Base-by-base conservation (phyloP, 2,329 filamentous ascomycete species). In the Fusarium fujikuroi region DNA sequence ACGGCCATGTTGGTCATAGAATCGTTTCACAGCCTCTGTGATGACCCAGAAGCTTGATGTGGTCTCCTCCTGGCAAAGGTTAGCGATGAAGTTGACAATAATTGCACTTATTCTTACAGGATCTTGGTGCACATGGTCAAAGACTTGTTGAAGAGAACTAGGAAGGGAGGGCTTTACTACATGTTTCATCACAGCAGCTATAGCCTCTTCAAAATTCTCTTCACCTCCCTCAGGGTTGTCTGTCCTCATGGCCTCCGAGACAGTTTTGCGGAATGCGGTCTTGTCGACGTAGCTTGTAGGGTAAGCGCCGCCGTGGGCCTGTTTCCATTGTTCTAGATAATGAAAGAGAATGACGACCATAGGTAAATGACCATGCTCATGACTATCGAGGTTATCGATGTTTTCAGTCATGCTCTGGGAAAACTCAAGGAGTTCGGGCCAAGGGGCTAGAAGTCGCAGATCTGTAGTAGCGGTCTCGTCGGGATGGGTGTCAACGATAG, bases 151-250 rank as follows among this genome's bases (percentile, higher is more conserved):
- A 44, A 97, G 87, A 6, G 91, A 89, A 49, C 89, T 89, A 44
- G 92, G 91, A 25, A 97, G 81, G 32, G 88, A 88, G 50, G 92
- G 90, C 23, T 87, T 84, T 47, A 92, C 91, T 37, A 99, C 85
- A n/a, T 92, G 93, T 82, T 97, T 97, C 77, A 98, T 86, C 2
- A 98, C 95, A 9, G 95, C 94, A 19, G 90, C 91, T 50, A 92
- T 91, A 8, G 96, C 97, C 82, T 99, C 96, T 69, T 98, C 94
- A 79, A 95, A 99, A 81, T 99, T 99, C 84, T 99, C 96, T 80
- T 99, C 96, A 63, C 93, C 93, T 50, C 95, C 95, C 80, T 97
- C 95, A 1, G 94, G 82, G 65, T 91, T 97, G 75, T 92, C 85
- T 57, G 85, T 93, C 75, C 95, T 90, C 75, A 92, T 89, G 6